phyloP scores from a whole-genome alignment of 2,329 filamentous ascomycete genomes.

The Paecilomyces sp. region DNA sequence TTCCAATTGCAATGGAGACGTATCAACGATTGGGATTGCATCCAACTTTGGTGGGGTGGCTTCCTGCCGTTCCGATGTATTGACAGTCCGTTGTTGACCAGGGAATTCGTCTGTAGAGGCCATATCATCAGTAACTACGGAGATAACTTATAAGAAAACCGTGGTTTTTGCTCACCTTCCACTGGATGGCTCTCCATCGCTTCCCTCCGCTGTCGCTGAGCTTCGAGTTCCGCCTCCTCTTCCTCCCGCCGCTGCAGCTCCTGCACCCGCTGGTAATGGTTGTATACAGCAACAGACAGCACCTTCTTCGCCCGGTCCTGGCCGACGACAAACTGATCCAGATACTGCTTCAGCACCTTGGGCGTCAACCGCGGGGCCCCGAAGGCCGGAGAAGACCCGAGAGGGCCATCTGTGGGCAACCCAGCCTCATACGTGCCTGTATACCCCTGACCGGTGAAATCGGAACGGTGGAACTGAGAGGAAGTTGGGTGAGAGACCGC shows the following conservation, averaged over 20 bases:
- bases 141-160: neutral
- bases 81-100: constrained; percentile 51
- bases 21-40: constrained; percentile 43
- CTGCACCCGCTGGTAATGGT: constrained; percentile 87
- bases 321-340: constrained; percentile 94
- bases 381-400: constrained; percentile 51
- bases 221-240: constrained; percentile 66
- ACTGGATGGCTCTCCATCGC: constrained; percentile 64
- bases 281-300: constrained; percentile 87
- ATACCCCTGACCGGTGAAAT: constrained; percentile 57
- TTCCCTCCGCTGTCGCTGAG: constrained; percentile 65
- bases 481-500: constrained; percentile 32
- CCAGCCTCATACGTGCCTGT: constrained; percentile 58
- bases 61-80: constrained; percentile 23
- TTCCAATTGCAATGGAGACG: constrained; percentile 66
- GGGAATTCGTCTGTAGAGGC: constrained; percentile 51
- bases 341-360: constrained; percentile 70
- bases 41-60: constrained; percentile 16
- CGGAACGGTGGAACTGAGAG: constrained; percentile 51
- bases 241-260: constrained; percentile 67
- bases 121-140: constrained; percentile 1
- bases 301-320: constrained; percentile 91
- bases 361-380: constrained; percentile 55
- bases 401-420: constrained; percentile 55
- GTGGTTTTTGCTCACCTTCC: constrained; percentile 55